Percentiles rank a stretch among this genome's conserved stretches.
phyloP scores from a whole-genome alignment of 352 stramenopile genomes.

The Peronosclerospora sorghi region DNA sequence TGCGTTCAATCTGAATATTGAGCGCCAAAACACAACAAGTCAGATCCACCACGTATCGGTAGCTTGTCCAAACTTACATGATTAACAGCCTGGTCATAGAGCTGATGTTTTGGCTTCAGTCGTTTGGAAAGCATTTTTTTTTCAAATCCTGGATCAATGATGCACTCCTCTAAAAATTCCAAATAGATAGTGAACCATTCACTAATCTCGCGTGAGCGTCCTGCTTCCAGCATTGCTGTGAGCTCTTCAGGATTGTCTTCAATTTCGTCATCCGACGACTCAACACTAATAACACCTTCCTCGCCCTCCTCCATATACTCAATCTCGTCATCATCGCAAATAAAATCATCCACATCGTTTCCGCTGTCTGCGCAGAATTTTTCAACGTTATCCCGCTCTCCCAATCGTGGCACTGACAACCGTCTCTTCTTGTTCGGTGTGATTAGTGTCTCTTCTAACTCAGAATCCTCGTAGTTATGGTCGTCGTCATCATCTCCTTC shows the following conservation, averaged over 20 bases:
- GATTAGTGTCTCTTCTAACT: conserved; percentile 10
- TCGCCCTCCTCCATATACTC: conserved; percentile 85
- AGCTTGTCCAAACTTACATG: conserved; percentile 31
- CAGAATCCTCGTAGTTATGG: conserved; percentile 23
- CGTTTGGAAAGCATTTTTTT: conserved; percentile 35
- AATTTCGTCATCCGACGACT: conserved; percentile 35
- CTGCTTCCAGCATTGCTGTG: conserved; percentile 21
- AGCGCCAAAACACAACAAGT: not conserved
- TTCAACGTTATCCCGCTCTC: conserved; percentile 20
- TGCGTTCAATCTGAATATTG: conserved; percentile 48
- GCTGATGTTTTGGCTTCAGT: conserved; percentile 25
- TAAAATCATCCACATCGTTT: conserved; percentile 73
- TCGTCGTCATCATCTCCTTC: conserved; percentile 13
- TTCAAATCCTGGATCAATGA: conserved; percentile 52
- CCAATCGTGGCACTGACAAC: conserved; percentile 7
- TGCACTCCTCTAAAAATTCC: conserved; percentile 63
- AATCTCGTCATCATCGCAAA: conserved; percentile 65
- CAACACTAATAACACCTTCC: conserved; percentile 50
- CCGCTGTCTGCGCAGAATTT: conserved; percentile 37
- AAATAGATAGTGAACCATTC: conserved; percentile 85
- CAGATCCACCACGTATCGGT: not conserved
- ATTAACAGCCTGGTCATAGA: conserved; percentile 43
- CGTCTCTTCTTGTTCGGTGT: conserved; percentile 11
- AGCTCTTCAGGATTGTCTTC: conserved; percentile 31
- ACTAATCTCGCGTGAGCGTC: conserved; percentile 41